Percentiles rank a stretch among this genome's conserved stretches.
Conservation (phyloP, 1,284 basidiomycete species). For the Rhodotorula sp. region DNA sequence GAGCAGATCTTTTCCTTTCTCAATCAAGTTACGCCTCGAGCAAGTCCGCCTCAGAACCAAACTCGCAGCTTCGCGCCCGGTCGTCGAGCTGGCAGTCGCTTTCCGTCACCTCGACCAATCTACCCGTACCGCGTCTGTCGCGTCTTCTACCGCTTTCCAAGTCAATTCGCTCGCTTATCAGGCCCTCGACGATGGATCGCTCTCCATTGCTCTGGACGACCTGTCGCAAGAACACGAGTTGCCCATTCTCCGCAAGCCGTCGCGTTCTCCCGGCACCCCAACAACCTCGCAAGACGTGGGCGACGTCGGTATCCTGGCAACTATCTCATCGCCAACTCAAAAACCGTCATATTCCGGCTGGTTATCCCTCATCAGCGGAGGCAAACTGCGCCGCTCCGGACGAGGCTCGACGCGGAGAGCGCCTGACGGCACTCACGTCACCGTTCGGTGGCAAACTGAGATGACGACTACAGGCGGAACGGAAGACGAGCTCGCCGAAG, state of each 20-base stretch:
- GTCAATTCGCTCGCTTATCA: too few species aligned
- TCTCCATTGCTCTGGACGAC: not conserved
- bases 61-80: not conserved
- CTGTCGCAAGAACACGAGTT: not conserved
- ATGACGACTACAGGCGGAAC: not conserved
- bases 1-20: conserved; percentile 5
- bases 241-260: not conserved
- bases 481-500: not conserved
- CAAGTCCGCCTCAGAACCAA: not conserved
- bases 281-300: not conserved
- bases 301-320: not conserved
- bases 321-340: not conserved
- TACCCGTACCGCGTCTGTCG: not conserved
- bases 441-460: not conserved
- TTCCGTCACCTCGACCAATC: not conserved
- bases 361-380: not conserved
- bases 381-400: not conserved
- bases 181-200: not conserved
- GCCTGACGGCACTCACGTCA: conserved; percentile 1
- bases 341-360: too few species aligned
- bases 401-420: not conserved
- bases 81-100: not conserved
- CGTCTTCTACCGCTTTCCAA: too few species aligned
- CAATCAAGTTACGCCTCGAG: not conserved
- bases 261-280: not conserved